Evolutionary conservation across 306 rosid genomes (phyloP).

Genomic region (Citrullus mucosospermus): DNA sequence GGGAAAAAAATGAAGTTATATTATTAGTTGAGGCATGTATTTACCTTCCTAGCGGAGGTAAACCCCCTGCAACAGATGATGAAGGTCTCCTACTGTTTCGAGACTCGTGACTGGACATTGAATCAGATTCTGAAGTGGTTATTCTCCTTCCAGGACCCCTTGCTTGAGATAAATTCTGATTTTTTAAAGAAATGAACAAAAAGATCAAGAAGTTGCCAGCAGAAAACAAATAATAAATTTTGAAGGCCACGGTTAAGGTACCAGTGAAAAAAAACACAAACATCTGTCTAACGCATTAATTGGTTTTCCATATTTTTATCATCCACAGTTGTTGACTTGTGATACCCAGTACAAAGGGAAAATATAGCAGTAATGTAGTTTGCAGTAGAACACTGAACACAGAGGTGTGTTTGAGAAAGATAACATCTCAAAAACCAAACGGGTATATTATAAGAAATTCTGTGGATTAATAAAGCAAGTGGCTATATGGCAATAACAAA

Average conservation of each 20-base stretch:
- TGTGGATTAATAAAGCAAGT: neutral
- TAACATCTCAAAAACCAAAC: neutral
- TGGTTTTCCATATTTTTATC: neutral
- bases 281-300: neutral
- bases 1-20: constrained; percentile 12
- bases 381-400: neutral
- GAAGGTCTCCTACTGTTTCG: constrained; percentile 75
- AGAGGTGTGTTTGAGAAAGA: neutral
- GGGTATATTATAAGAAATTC: neutral
- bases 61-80: constrained; percentile 88
- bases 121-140: constrained; percentile 52
- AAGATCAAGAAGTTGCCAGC: neutral
- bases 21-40: constrained; percentile 2
- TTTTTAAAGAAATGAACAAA: neutral
- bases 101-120: constrained; percentile 61
- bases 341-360: neutral
- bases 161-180: constrained; percentile 75
- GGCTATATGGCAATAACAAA: neutral
- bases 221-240: neutral
- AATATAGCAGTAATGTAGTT: neutral
- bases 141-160: constrained; percentile 75
- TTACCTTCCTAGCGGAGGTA: constrained; percentile 96
- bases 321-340: neutral
- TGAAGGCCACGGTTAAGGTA: neutral
- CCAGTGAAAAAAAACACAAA: neutral